phyloP scores from a whole-genome alignment of 306 rosid species.

The Notholithocarpus densiflorus region DNA sequence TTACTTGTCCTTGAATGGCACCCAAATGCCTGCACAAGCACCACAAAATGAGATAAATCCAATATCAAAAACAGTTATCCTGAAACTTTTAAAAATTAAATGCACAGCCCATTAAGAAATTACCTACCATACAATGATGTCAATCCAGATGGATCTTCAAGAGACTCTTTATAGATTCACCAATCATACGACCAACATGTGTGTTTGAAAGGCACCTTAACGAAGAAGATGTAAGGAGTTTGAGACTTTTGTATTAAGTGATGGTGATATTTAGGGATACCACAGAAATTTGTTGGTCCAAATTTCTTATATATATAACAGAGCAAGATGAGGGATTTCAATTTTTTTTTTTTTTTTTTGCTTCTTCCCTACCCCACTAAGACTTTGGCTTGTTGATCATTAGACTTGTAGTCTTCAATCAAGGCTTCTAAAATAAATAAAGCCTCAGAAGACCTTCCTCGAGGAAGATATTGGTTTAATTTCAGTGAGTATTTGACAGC shows the following conservation, averaged over 20 bases:
- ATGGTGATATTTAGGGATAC: neutral
- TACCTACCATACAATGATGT: neutral
- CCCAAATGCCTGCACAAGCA: slow-evolving; percentile 11
- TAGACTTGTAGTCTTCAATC: slow-evolving; percentile 39
- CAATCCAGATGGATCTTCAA: neutral
- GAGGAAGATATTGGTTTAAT: slow-evolving; percentile 50
- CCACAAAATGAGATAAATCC: neutral
- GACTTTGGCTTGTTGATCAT: slow-evolving; percentile 30
- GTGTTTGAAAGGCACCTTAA: neutral
- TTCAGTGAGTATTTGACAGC: slow-evolving; percentile 54
- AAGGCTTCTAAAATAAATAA: slow-evolving; percentile 53
- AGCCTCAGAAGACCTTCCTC: slow-evolving; percentile 58
- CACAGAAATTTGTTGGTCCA: slow-evolving; percentile 17
- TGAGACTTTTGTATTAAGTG: neutral
- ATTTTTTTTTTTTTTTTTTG: slow-evolving; percentile 18
- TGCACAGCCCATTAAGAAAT: neutral
- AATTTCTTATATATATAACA: neutral
- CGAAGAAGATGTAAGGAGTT: neutral
- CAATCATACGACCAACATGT: neutral
- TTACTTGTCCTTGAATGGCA: neutral
- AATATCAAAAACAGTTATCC: neutral
- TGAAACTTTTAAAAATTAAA: neutral
- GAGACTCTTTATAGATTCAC: slow-evolving; percentile 4
- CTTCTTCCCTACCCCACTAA: slow-evolving; percentile 19
- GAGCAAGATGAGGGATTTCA: neutral